Evolutionary conservation across 148 eudicot genomes (phyloP).

Genomic region (Vaccinium myrtillus): DNA sequence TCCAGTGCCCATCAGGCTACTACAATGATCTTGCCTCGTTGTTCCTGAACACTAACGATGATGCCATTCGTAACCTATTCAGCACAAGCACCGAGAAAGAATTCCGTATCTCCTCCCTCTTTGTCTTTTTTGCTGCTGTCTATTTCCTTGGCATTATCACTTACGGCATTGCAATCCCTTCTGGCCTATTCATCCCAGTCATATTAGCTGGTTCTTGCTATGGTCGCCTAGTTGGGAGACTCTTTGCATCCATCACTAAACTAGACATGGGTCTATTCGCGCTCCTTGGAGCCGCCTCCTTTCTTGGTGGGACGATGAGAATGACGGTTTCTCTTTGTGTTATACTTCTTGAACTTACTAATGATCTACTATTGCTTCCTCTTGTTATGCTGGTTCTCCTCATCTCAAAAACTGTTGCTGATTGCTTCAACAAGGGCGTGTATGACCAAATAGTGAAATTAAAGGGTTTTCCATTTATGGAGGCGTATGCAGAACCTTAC

Average conservation of each 20-base stretch:
- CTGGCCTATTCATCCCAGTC: slow-evolving; percentile 84
- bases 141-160: slow-evolving; percentile 63
- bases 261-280: slow-evolving; percentile 61
- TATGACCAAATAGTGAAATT: slow-evolving; percentile 76
- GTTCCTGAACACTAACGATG: slow-evolving; percentile 70
- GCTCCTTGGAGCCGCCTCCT: slow-evolving; percentile 82
- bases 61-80: slow-evolving; percentile 70
- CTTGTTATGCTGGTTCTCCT: slow-evolving; percentile 71
- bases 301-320: slow-evolving; percentile 90
- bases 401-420: slow-evolving; percentile 77
- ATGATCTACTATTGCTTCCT: slow-evolving; percentile 70
- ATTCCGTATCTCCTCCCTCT: slow-evolving; percentile 46
- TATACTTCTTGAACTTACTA: slow-evolving; percentile 73
- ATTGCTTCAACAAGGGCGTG: slow-evolving; percentile 68
- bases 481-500: slow-evolving; percentile 70
- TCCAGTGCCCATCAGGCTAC: slow-evolving; percentile 62
- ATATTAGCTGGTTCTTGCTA: slow-evolving; percentile 80
- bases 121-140: slow-evolving; percentile 40
- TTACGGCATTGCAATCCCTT: slow-evolving; percentile 78
- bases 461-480: slow-evolving; percentile 82
- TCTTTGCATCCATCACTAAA: slow-evolving; percentile 39
- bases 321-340: slow-evolving; percentile 88
- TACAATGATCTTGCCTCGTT: slow-evolving; percentile 85
- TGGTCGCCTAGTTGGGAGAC: slow-evolving; percentile 65
- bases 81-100: slow-evolving; percentile 34